phyloP scores from a whole-genome alignment of 2,329 filamentous ascomycete genomes.

The Beauveria rudraprayagi region DNA sequence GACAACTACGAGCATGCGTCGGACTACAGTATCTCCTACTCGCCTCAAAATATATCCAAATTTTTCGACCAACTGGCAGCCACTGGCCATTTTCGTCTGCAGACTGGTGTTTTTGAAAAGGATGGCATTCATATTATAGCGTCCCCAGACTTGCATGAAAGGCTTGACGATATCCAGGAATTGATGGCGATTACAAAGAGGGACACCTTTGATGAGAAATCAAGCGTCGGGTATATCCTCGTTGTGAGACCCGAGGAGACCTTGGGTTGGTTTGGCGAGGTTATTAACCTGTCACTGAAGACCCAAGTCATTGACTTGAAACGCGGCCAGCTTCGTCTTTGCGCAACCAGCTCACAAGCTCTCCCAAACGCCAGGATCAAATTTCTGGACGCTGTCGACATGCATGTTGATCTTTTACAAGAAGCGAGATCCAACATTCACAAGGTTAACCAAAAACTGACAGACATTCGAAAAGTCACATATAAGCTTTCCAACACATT shows the following conservation, averaged over 20 bases:
- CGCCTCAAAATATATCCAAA: conserved; percentile 58
- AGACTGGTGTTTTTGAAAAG: conserved; percentile 60
- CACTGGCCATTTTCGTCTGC: conserved; percentile 81
- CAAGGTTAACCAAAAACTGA: conserved; percentile 82
- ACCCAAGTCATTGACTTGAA: conserved; percentile 80
- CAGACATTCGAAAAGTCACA: conserved; percentile 89
- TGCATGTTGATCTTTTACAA: conserved; percentile 80
- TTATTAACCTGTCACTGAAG: conserved; percentile 61
- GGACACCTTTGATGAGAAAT: conserved; percentile 57
- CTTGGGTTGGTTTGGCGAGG: conserved; percentile 73
- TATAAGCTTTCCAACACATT: conserved; percentile 97
- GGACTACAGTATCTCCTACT: conserved; percentile 79
- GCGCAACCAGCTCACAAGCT: conserved; percentile 78
- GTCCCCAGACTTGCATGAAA: conserved; percentile 66
- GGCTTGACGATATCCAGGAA: conserved; percentile 73
- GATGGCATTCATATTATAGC: conserved; percentile 78
- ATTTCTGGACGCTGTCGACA: conserved; percentile 70
- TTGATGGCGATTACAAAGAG: conserved; percentile 66
- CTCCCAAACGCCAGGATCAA: conserved; percentile 70
- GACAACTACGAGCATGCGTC: conserved; percentile 95
- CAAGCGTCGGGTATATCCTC: conserved; percentile 68
- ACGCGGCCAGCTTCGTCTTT: conserved; percentile 74
- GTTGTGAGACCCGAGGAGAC: conserved; percentile 74
- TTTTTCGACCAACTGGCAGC: conserved; percentile 74
- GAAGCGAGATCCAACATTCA: conserved; percentile 90